Conservation (phyloP, 768 basidiomycete genomes). For the Gloeophyllum trabeum region DNA sequence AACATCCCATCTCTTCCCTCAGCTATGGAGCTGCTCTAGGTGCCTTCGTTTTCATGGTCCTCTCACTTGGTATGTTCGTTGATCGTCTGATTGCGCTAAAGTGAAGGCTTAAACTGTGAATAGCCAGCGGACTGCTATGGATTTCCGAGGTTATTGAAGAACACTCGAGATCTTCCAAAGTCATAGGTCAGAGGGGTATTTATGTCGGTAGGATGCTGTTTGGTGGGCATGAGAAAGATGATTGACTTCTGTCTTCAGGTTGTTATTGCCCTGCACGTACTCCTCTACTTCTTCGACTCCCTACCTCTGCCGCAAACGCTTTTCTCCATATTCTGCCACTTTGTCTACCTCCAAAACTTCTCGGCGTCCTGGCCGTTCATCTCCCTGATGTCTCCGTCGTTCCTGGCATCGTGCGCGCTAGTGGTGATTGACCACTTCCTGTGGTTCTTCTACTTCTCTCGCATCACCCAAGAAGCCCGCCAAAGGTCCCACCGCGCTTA, state of each 20-base stretch:
- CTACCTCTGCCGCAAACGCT: slow-evolving; percentile 65
- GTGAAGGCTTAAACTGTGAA: too few species aligned
- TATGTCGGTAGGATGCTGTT: slow-evolving; percentile 46
- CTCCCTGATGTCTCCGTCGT: slow-evolving; percentile 74
- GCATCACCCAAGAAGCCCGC: slow-evolving; percentile 50
- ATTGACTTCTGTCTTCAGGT: slow-evolving; percentile 30
- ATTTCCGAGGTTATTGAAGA: slow-evolving; percentile 95
- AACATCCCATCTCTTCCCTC: background rate
- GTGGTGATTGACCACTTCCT: slow-evolving; percentile 89
- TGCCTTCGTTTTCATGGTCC: slow-evolving; percentile 82
- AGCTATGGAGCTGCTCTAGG: slow-evolving; percentile 70
- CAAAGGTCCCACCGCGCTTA: slow-evolving; percentile 34
- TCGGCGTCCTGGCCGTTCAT: slow-evolving; percentile 86
- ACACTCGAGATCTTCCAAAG: slow-evolving; percentile 74
- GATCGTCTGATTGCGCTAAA: slow-evolving; percentile 5
- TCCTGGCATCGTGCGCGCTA: slow-evolving; percentile 75
- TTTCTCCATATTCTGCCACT: slow-evolving; percentile 78
- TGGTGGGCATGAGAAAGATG: background rate
- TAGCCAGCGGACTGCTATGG: slow-evolving; percentile 91
- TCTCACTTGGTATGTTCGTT: slow-evolving; percentile 65
- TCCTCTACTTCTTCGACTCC: slow-evolving; percentile 71
- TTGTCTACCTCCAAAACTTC: slow-evolving; percentile 91
- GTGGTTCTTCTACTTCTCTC: slow-evolving; percentile 95
- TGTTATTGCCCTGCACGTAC: slow-evolving; percentile 66
- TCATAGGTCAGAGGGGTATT: slow-evolving; percentile 72